A percentile compares a stretch with the other conserved stretches of the same genome.
These are phyloP conservation scores for Lipomyces anomalus DNA, from an alignment of 805 yeast genomes.

Conservation along the genomic window DNA sequence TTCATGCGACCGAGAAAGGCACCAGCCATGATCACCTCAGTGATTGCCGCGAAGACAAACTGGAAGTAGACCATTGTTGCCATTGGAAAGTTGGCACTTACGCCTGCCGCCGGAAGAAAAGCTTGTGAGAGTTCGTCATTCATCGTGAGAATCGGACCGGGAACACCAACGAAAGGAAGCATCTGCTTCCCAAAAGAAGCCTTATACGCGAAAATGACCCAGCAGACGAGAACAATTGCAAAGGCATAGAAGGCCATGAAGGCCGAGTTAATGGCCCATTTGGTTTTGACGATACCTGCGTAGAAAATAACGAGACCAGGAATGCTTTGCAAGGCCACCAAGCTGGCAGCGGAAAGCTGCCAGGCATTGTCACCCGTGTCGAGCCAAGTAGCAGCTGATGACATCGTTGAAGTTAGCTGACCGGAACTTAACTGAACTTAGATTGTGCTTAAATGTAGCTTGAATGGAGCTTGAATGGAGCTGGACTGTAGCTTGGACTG, in stretches of 20 bases:
- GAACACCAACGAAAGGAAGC: slow-evolving; percentile 1
- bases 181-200: slow-evolving; percentile 1
- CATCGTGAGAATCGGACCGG: slow-evolving; percentile 1
- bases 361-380: slow-evolving; percentile 4
- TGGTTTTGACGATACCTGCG: slow-evolving; percentile 4
- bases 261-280: slow-evolving; percentile 5
- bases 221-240: slow-evolving; percentile 1
- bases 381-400: slow-evolving; percentile 1
- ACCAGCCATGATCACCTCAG: slow-evolving; percentile 1
- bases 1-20: slow-evolving; percentile 4
- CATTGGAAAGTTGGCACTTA: slow-evolving; percentile 1
- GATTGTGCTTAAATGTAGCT: too few species aligned
- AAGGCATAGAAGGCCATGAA: slow-evolving; percentile 6
- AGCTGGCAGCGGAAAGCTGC: slow-evolving; percentile 3
- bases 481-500: too few species aligned
- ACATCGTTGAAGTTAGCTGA: too few species aligned
- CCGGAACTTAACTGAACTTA: too few species aligned
- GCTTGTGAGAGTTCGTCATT: slow-evolving; percentile 1
- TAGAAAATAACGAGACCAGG: slow-evolving; percentile 2
- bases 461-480: too few species aligned
- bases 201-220: slow-evolving; percentile 3
- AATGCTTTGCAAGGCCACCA: slow-evolving; percentile 2
- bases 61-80: slow-evolving; percentile 3
- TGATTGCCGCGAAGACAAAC: slow-evolving; percentile 4
- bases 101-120: neutral